phyloP scores from a whole-genome alignment of 768 basidiomycete species.

The Mycena vitilis region DNA sequence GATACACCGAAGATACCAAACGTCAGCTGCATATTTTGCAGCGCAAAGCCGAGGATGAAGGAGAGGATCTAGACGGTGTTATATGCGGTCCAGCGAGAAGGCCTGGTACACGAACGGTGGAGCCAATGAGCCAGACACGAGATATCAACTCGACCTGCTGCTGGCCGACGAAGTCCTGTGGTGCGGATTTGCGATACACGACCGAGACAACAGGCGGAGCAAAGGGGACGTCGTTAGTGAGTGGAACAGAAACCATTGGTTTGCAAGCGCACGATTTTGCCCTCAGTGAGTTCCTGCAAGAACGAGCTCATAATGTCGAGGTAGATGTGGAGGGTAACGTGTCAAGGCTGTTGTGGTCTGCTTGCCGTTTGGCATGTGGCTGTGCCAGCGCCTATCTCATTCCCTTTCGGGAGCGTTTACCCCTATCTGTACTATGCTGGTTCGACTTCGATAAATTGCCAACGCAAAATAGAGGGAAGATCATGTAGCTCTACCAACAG shows the following conservation, averaged over 20 bases:
- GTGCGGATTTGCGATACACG: conserved; percentile 5
- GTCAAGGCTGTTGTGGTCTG: conserved; percentile 3
- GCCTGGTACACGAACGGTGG: conserved; percentile 56
- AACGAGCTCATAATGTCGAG: conserved; percentile 36
- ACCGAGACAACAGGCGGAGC: not conserved
- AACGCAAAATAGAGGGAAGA: too few species aligned
- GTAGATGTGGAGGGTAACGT: not conserved
- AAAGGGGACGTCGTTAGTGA: conserved; percentile 8
- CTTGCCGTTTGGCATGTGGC: conserved; percentile 11
- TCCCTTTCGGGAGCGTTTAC: too few species aligned
- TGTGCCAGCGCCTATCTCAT: not conserved
- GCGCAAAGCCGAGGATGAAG: conserved; percentile 66
- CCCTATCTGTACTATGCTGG: too few species aligned
- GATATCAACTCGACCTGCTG: conserved; percentile 61
- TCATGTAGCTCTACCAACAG: too few species aligned
- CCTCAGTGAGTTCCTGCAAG: conserved; percentile 51
- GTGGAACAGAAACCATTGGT: not conserved
- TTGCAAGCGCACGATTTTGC: conserved; percentile 50
- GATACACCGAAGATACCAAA: conserved; percentile 60
- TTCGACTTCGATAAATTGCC: too few species aligned
- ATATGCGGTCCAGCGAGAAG: not conserved
- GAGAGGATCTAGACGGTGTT: conserved; percentile 55
- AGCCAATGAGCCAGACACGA: conserved; percentile 54
- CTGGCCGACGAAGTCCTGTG: conserved; percentile 74
- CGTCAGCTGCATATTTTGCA: conserved; percentile 67